Conservation (phyloP, 257 asterid genomes). For the Penstemon eatonii region DNA sequence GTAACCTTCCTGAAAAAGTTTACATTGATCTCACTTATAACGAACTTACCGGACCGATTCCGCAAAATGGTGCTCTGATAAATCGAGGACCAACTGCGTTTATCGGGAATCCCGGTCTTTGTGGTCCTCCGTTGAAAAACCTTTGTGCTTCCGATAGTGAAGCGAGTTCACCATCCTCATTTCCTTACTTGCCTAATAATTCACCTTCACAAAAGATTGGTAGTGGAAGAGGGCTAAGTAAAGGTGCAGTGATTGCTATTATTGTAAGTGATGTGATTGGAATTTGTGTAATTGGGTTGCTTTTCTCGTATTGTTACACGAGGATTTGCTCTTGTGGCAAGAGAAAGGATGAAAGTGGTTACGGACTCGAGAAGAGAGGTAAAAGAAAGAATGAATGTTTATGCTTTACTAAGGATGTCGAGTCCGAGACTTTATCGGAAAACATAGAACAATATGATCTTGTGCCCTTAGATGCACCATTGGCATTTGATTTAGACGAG, state of each 20-base stretch:
- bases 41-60: slow-evolving; percentile 77
- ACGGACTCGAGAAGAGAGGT: slow-evolving; percentile 58
- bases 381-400: slow-evolving; percentile 59
- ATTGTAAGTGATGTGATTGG: slow-evolving; percentile 74
- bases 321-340: slow-evolving; percentile 50
- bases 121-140: slow-evolving; percentile 85
- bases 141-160: slow-evolving; percentile 53
- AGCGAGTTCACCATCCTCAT: slow-evolving; percentile 53
- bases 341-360: slow-evolving; percentile 42
- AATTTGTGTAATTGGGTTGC: slow-evolving; percentile 65
- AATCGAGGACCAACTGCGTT: slow-evolving; percentile 97
- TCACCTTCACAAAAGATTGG: slow-evolving; percentile 43
- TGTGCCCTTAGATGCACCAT: slow-evolving; percentile 64
- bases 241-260: slow-evolving; percentile 54
- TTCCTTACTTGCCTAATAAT: slow-evolving; percentile 64
- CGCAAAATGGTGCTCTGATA: slow-evolving; percentile 79
- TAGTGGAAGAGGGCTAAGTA: slow-evolving; percentile 56
- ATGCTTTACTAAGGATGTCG: slow-evolving; percentile 71
- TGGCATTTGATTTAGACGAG: slow-evolving; percentile 82
- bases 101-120: slow-evolving; percentile 75
- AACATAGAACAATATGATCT: slow-evolving; percentile 71
- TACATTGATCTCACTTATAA: slow-evolving; percentile 81
- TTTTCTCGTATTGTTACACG: slow-evolving; percentile 71
- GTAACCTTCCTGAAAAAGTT: slow-evolving; percentile 84
- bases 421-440: slow-evolving; percentile 75